A percentile compares a stretch with the other conserved stretches of the same genome.
Conservation (phyloP, 805 yeast species). For the Spencermartinsiella europaea region DNA sequence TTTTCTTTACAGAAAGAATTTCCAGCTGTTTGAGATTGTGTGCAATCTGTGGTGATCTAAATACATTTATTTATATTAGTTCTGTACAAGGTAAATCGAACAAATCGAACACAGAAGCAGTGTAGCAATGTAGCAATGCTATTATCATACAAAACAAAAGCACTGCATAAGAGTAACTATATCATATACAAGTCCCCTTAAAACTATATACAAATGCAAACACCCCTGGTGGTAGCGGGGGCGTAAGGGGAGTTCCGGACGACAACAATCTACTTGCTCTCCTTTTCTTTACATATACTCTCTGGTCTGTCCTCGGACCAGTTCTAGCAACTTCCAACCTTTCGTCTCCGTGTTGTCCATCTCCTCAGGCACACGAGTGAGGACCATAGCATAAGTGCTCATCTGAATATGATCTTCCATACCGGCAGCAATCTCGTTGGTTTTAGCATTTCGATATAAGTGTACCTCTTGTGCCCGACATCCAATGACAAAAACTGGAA, state of each 20-base stretch:
- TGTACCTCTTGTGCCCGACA: constrained; percentile 97
- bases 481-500: constrained; percentile 88
- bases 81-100: neutral
- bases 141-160: no score
- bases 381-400: constrained; percentile 93
- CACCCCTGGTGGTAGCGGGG: no score
- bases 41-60: no score
- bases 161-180: no score
- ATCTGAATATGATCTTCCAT: constrained; percentile 86
- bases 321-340: constrained; percentile 95
- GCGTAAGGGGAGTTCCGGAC: no score
- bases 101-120: no score
- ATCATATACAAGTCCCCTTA: neutral
- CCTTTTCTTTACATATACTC: constrained; percentile 49
- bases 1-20: no score
- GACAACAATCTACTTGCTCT: no score
- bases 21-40: no score
- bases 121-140: no score
- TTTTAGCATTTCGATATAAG: constrained; percentile 78
- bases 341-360: constrained; percentile 86
- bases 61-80: neutral
- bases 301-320: constrained; percentile 90
- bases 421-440: constrained; percentile 95
- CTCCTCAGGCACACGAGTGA: constrained; percentile 89
- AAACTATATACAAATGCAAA: constrained; percentile 4